phyloP scores from a whole-genome alignment of 306 rosid species.

The Quercus cerris region DNA sequence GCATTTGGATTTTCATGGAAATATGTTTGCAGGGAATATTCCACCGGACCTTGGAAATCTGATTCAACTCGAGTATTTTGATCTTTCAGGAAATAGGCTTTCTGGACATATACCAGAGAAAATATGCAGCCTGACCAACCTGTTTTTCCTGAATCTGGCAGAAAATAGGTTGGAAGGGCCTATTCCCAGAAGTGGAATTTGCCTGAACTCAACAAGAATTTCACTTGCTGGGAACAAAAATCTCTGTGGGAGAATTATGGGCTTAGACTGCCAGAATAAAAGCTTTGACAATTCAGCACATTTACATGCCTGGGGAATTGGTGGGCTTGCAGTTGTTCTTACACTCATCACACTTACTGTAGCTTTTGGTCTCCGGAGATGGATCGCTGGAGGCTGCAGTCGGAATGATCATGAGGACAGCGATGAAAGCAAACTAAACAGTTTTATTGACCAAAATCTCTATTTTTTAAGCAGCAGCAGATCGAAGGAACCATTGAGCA shows the following conservation, averaged over 20 bases:
- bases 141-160: conserved; percentile 64
- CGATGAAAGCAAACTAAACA: conserved; percentile 60
- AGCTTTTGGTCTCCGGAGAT: conserved; percentile 55
- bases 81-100: conserved; percentile 65
- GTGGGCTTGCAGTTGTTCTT: conserved; percentile 52
- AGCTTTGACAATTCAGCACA: conserved; percentile 45
- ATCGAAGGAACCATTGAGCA: conserved; percentile 91
- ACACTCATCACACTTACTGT: conserved; percentile 33
- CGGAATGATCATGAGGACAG: conserved; percentile 50
- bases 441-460: conserved; percentile 65
- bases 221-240: conserved; percentile 57
- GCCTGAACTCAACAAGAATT: conserved; percentile 60
- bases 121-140: conserved; percentile 64
- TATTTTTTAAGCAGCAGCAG: conserved; percentile 88
- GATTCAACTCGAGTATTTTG: conserved; percentile 71
- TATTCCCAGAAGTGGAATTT: conserved; percentile 75
- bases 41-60: conserved; percentile 83
- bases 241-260: conserved; percentile 70
- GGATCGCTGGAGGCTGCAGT: conserved; percentile 40
- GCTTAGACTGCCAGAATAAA: conserved; percentile 48
- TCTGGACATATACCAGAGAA: conserved; percentile 77
- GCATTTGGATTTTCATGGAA: conserved; percentile 75
- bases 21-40: conserved; percentile 62
- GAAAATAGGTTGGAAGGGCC: conserved; percentile 77
- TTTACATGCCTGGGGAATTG: conserved; percentile 61